Evolutionary conservation across 345 rosid genomes (phyloP), one percentile per base, ranked within the genome.

Genomic region (Gossypium anomalum): DNA sequence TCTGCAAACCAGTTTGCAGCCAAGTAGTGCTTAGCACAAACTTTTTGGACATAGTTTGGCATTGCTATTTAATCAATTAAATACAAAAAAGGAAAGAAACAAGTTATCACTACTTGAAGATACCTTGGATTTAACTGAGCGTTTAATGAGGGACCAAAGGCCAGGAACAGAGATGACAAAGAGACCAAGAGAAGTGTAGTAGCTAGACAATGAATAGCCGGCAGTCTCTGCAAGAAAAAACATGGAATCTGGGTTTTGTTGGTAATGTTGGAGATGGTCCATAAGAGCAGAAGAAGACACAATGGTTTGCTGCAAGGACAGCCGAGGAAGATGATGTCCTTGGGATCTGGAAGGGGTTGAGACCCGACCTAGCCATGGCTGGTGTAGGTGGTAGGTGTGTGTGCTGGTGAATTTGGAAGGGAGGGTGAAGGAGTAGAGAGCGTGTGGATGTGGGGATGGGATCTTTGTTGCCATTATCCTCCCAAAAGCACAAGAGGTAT

Each of bases 131-230:
- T 94, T 92, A 60, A 92, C 97, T 62, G 97, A 94, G 80, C 97
- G 98, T 80, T 94, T 94, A 78, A 94, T 94, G 58, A 92, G 97
- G 16, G 98, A 94, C 98, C 98, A 94, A 69, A 94, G 94, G 41
- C 98, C 97, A 4, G 97, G 98, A 75, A 94, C 97, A 56, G 95
- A 94, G 57, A 94, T 86, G 68, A 94, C 93, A 77, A 94, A 94
- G 51, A 91, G 90, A 68, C 97, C 98, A 75, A 91, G 78, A 41
- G 98, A 92, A 70, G 98, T 92, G 82, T 92, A 92, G 72, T 94
- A 94, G 89, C 98, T 92, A 72, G 98, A 97, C 71, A 80, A 45
- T 2, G 98, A 94, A 78, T 94, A 94, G 23, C 93, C 92, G 3
- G 65, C 72, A 29, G 84, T 83, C 41, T 89, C 93, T 6, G 90